phyloP scores from a whole-genome alignment of 257 asterid species.

The Solanum corneliomulleri region DNA sequence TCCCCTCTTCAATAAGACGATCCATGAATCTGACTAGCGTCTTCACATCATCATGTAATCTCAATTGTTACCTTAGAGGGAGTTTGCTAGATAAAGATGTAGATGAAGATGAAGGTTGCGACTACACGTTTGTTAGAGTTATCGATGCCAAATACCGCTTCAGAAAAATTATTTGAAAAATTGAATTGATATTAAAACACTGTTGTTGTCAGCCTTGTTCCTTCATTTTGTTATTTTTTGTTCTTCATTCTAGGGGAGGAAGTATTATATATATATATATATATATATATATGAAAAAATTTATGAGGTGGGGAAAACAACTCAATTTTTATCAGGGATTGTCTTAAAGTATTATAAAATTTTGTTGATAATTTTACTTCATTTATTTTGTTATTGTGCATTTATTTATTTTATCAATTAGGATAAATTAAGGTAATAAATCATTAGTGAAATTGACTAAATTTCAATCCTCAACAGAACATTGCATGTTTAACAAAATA shows the following conservation, averaged over 20 bases:
- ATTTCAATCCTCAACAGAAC: background rate
- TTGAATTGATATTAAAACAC: rapidly evolving
- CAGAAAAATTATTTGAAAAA: rapidly evolving
- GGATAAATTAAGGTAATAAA: background rate
- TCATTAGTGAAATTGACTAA: background rate
- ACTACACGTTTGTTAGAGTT: background rate
- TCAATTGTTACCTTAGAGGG: background rate
- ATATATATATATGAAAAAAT: background rate
- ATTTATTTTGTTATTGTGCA: background rate
- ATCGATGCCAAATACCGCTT: background rate
- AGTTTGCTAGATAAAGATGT: background rate
- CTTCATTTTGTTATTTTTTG: background rate
- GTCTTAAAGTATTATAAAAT: background rate
- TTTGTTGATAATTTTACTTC: background rate
- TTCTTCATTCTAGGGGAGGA: background rate
- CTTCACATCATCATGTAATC: background rate
- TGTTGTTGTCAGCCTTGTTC: background rate
- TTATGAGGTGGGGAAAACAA: background rate
- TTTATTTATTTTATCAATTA: background rate
- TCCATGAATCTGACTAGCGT: background rate
- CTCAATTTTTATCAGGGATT: background rate
- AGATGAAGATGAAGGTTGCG: rapidly evolving
- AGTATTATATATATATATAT: background rate
- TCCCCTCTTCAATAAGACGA: background rate
- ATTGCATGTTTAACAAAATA: background rate